phyloP scores from a whole-genome alignment of 306 rosid species.

The Vigna unguiculata region DNA sequence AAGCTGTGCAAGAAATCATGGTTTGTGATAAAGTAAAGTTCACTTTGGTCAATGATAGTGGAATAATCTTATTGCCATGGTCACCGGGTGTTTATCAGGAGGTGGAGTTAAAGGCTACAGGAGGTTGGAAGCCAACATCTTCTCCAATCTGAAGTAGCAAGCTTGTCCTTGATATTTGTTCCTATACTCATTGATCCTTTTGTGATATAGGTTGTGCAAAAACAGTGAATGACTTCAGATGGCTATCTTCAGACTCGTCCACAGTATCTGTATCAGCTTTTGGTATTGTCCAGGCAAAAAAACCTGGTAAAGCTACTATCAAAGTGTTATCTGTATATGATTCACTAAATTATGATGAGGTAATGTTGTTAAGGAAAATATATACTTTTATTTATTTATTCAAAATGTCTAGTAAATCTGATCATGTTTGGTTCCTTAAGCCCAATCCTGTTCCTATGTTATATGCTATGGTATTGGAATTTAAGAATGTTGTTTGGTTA shows the following conservation, averaged over 20 bases:
- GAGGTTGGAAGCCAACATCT: constrained; percentile 69
- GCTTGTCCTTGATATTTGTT: constrained; percentile 38
- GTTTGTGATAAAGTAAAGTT: constrained; percentile 80
- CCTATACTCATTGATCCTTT: constrained; percentile 33
- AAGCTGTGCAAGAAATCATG: constrained; percentile 71
- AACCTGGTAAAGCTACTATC: constrained; percentile 87
- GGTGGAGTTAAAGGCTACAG: constrained; percentile 73
- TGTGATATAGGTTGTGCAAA: constrained; percentile 77
- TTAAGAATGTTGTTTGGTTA: constrained; percentile 17
- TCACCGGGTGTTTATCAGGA: constrained; percentile 84
- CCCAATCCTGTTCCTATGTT: constrained; percentile 24
- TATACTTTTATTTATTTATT: constrained; percentile 14
- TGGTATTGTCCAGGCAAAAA: constrained; percentile 90
- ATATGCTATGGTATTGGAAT: constrained; percentile 24
- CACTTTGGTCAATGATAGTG: constrained; percentile 57
- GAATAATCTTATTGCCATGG: constrained; percentile 82
- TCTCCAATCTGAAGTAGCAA: constrained; percentile 44
- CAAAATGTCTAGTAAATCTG: constrained; percentile 16
- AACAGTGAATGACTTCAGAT: constrained; percentile 73
- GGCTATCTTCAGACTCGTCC: constrained; percentile 82
- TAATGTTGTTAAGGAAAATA: constrained; percentile 45
- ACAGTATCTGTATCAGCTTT: constrained; percentile 74
- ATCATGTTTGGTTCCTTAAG: constrained; percentile 35
- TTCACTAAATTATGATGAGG: constrained; percentile 87
- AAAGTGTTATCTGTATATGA: constrained; percentile 76